Conservation (phyloP, 2,329 filamentous ascomycete species). For the Penicillium freii region DNA sequence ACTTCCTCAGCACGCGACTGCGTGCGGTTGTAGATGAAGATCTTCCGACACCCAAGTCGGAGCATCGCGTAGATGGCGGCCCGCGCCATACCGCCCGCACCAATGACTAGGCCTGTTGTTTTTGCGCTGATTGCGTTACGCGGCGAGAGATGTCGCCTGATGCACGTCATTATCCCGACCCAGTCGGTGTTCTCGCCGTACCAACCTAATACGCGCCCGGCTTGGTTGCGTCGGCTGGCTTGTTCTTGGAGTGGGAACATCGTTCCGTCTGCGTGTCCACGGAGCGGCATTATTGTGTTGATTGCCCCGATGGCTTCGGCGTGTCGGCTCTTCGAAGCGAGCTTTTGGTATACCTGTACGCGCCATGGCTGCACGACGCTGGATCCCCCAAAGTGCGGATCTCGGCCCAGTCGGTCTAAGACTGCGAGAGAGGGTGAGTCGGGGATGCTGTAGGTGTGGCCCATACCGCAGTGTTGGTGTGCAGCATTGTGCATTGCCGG, state of each 20-base stretch:
- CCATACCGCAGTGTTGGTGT: conserved; percentile 40
- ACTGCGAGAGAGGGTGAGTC: conserved; percentile 38
- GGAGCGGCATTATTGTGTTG: conserved; percentile 47
- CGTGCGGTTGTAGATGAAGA: conserved; percentile 73
- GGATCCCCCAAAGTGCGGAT: conserved; percentile 42
- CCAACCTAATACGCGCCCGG: conserved; percentile 42
- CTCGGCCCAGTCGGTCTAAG: conserved; percentile 38
- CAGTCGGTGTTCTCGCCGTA: conserved; percentile 48
- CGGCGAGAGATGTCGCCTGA: conserved; percentile 44
- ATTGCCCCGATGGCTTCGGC: conserved; percentile 48
- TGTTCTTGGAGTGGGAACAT: conserved; percentile 41
- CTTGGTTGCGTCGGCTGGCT: conserved; percentile 43
- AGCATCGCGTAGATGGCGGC: conserved; percentile 76
- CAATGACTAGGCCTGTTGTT: conserved; percentile 55
- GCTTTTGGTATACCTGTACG: conserved; percentile 39
- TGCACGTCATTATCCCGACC: conserved; percentile 44
- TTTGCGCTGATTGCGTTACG: conserved; percentile 54
- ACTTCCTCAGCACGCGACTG: conserved; percentile 64
- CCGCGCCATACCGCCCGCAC: conserved; percentile 72
- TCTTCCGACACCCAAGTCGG: conserved; percentile 71
- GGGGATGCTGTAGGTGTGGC: conserved; percentile 41
- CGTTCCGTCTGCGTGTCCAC: conserved; percentile 35
- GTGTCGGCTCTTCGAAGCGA: conserved; percentile 42
- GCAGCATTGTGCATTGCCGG: conserved; percentile 47
- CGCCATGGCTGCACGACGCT: conserved; percentile 48